Conservation (phyloP, 495 filamentous ascomycete species). For the Alectoria sarmentosa region DNA sequence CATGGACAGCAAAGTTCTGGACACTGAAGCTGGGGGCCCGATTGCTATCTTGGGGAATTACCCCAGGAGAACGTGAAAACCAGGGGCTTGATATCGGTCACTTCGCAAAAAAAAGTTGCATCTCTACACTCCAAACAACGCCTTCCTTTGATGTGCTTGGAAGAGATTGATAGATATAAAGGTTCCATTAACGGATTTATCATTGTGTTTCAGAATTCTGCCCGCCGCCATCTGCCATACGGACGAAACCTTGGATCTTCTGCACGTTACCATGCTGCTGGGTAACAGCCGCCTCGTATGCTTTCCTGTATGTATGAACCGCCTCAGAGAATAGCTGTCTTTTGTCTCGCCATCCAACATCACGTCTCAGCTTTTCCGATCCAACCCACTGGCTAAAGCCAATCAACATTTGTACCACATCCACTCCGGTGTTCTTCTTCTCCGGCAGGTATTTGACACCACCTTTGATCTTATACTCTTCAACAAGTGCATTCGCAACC, state of each 20-base stretch:
- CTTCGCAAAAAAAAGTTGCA: no score
- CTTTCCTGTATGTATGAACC: conserved; percentile 32
- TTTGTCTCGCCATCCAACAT: conserved; percentile 37
- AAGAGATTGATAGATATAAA: background rate
- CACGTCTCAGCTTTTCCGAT: conserved; percentile 34
- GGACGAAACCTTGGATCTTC: background rate
- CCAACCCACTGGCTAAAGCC: conserved; percentile 37
- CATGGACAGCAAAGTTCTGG: no score
- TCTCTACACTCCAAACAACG: no score
- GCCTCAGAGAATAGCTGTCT: conserved; percentile 33
- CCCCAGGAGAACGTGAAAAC: no score
- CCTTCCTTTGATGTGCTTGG: no score
- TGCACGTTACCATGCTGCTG: conserved; percentile 5
- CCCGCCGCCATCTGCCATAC: background rate
- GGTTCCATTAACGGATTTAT: background rate
- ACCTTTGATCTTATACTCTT: conserved; percentile 30
- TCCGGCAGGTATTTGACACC: conserved; percentile 19
- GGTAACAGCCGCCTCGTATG: conserved; percentile 34
- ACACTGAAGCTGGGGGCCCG: no score
- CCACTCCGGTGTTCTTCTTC: background rate
- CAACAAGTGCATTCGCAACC: conserved; percentile 30
- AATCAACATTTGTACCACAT: conserved; percentile 23
- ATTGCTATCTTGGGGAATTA: no score
- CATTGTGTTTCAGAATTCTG: background rate
- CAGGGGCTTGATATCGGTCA: no score